Evolutionary conservation across 352 stramenopile genomes (phyloP), one percentile per base, ranked within the genome.

Genomic region (Elongisporangium prolatum): DNA sequence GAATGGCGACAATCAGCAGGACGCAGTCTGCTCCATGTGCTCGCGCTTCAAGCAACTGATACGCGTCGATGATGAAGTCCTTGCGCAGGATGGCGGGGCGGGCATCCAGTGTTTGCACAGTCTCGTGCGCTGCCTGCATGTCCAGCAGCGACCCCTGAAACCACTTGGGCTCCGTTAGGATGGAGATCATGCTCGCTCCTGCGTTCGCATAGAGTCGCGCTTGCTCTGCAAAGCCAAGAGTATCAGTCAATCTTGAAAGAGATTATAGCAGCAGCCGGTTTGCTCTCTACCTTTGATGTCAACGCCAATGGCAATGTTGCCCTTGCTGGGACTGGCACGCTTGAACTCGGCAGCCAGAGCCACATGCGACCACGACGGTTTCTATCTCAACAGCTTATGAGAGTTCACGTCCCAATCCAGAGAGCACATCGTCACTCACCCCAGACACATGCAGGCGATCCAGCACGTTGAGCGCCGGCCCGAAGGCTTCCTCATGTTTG

Each of bases 261-360:
- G 28, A 38, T 10, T 10, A 38, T 13, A 17, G 34, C 34, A 17
- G 28, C 28, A 40, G n/a, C n/a, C 8, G 28, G 28, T 9, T 4
- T 44, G 14, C 34, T 44, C 4, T 44, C 34, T 17, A 90, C 80
- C 80, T 63, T 77, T 67, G 52, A 93, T 74, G 21, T 81, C 68
- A 52, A 93, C 67, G 57, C 80, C 69, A 48, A 80, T 71, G 21
- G 86, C 87, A 68, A 99, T 99, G 69, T 98, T 82, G 17, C 97
- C 97, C 72, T 99, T 99, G 71, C 87, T 98, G 13, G 97, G 97
- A 48, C 87, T 98, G 9, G 96, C 96, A 22, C 97, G 88, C 77
- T 99, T 99, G 77, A 99, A 99, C 80, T 99, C 97, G 14, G 97
- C 96, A 1, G 97, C 97, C 18, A 99, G 80, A 21, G 94, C 90